Base-by-base conservation (phyloP, 106 monocot species). In the Dioscorea dumetorum region DNA sequence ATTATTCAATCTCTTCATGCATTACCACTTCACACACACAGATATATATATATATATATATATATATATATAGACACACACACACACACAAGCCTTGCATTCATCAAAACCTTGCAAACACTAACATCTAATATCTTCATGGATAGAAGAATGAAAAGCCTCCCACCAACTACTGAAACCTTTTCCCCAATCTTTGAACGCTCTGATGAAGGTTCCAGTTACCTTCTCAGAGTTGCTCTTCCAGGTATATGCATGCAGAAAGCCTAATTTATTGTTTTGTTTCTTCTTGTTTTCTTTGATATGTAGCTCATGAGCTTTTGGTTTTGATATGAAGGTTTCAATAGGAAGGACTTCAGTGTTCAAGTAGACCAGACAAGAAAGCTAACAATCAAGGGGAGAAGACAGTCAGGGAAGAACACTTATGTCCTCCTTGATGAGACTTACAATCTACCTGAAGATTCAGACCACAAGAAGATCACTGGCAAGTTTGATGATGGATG, bases 311-410 rank as follows among this genome's bases (percentile, higher is more conserved):
- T 10, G 9, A 41, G 13, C 31, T 14, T n/a, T 11, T 24, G 54
- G 8, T 33, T 41, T 41, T 41, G 41, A 10, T 41, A 41, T 16
- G 5, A 58, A 77, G 77, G 77, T 32, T 77, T 77, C 58, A 71
- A 59, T 15, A 77, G 21, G 70, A 66, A 66, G 17, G 77, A 77
- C 21, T 34, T 77, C 22, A 77, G 22, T n/a, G 77, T 77, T 32
- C 64, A 71, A 50, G 59, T 77, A 24, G 77, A 77, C 48, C 49
- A 33, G 31, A 49, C 71, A 4, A 65, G 71, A 31, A 77, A 60
- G 22, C 15, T 77, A 10, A 60, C 58, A 8, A 50, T 66, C 28
- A 35, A 32, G 17, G 64, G 64, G 0, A 49, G 12, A 20, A 70
- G 57, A 50, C 22, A 57, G 58, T 33, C 15, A 48, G 15, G 22